These are phyloP conservation scores for Ilyonectria destructans DNA, from an alignment of 2,329 filamentous ascomycete species.

Conservation along the genomic window DNA sequence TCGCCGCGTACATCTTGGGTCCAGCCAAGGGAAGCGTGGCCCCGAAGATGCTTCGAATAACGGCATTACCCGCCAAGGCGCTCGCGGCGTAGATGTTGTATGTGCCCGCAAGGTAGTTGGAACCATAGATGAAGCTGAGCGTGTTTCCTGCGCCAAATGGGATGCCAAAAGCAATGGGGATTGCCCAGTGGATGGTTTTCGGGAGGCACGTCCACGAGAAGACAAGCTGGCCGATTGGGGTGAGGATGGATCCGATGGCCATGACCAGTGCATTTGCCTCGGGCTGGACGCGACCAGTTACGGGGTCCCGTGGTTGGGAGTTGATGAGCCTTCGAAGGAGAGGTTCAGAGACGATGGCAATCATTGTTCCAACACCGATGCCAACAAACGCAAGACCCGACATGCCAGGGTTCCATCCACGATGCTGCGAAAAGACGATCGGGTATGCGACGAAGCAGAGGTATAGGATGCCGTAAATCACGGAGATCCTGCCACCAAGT, in stretches of 20 bases:
- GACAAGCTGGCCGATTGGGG: conserved; percentile 85
- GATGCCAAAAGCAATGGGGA: conserved; percentile 83
- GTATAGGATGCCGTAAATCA: conserved; percentile 90
- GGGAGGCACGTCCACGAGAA: conserved; percentile 93
- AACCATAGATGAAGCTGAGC: conserved; percentile 85
- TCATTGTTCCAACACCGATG: conserved; percentile 75
- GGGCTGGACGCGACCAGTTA: conserved; percentile 80
- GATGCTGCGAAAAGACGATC: conserved; percentile 81
- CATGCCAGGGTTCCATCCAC: conserved; percentile 83
- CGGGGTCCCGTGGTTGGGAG: conserved; percentile 80
- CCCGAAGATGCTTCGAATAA: conserved; percentile 81
- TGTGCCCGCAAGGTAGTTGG: conserved; percentile 84
- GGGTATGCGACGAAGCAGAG: conserved; percentile 94
- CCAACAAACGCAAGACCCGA: conserved; percentile 85
- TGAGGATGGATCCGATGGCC: conserved; percentile 81
- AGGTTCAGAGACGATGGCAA: conserved; percentile 77
- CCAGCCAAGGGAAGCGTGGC: conserved; percentile 85
- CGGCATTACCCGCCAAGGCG: conserved; percentile 85
- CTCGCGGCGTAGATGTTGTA: conserved; percentile 89
- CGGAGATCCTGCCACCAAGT: conserved; percentile 73
- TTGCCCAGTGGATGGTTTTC: conserved; percentile 84
- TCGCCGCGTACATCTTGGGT: conserved; percentile 76
- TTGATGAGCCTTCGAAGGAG: conserved; percentile 85
- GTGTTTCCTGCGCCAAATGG: conserved; percentile 86
- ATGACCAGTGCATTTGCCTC: conserved; percentile 89